A percentile compares a stretch with the other conserved stretches of the same genome.
phyloP scores from a whole-genome alignment of 1,139 yeast species.

The Arxiozyma telluris region DNA sequence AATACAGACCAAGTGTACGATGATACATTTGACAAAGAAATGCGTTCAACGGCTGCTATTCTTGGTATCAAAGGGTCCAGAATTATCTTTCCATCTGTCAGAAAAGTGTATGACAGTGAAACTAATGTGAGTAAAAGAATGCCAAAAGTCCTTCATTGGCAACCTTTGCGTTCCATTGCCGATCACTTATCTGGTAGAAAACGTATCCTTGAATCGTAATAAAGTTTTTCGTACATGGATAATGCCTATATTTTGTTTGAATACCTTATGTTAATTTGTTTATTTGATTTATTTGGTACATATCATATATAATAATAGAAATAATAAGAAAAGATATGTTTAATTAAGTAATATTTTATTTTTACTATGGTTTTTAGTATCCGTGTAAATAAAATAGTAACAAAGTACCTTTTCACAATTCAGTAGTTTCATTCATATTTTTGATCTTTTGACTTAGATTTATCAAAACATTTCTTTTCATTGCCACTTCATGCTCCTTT shows the following conservation, averaged over 20 bases:
- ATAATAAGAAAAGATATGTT: background rate
- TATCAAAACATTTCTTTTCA: constrained; percentile 17
- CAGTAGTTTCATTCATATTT: background rate
- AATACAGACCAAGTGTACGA: constrained; percentile 28
- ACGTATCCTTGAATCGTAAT: constrained; percentile 14
- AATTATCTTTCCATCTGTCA: constrained; percentile 61
- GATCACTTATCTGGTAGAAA: constrained; percentile 78
- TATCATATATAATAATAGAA: background rate
- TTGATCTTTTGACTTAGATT: constrained; percentile 7
- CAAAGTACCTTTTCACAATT: background rate
- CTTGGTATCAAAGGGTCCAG: constrained; percentile 76
- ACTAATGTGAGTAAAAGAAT: constrained; percentile 75
- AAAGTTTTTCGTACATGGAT: background rate
- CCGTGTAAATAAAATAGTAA: background rate
- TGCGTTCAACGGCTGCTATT: constrained; percentile 67
- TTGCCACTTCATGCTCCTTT: constrained; percentile 21
- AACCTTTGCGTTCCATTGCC: constrained; percentile 57
- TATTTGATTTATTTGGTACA: background rate
- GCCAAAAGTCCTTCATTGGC: constrained; percentile 86
- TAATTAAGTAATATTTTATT: background rate
- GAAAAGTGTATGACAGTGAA: constrained; percentile 73
- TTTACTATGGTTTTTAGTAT: no score
- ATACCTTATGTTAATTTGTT: background rate
- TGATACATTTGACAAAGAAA: constrained; percentile 28
- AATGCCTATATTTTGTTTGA: background rate